A percentile compares a stretch with the other conserved stretches of the same genome.
These are phyloP conservation scores for Calvatia gigantea DNA, from an alignment of 768 basidiomycete species.

Conservation along the genomic window DNA sequence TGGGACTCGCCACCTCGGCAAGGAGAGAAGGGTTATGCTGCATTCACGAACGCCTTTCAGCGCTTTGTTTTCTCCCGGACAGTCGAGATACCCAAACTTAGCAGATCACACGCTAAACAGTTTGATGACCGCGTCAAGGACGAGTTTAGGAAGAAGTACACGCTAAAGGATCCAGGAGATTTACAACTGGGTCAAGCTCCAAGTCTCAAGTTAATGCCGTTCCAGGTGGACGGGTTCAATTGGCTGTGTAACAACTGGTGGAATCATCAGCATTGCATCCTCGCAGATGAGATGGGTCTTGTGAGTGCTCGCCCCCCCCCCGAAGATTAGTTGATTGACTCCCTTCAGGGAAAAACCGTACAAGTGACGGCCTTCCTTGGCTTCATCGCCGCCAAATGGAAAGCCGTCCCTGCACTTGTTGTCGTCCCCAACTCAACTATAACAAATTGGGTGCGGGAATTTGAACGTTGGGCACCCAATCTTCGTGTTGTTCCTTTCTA, in stretches of 20 bases:
- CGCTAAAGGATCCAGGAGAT: conserved; percentile 49
- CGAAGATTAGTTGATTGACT: conserved; percentile 5
- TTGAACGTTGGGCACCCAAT: conserved; percentile 79
- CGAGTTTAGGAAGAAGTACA: conserved; percentile 43
- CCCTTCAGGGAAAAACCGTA: conserved; percentile 79
- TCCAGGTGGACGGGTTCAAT: conserved; percentile 85
- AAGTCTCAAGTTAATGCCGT: conserved; percentile 75
- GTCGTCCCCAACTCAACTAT: conserved; percentile 97
- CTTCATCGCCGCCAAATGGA: conserved; percentile 48
- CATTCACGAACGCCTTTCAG: conserved; percentile 65
- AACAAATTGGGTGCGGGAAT: conserved; percentile 93
- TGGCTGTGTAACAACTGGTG: conserved; percentile 90
- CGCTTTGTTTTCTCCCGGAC: conserved; percentile 60
- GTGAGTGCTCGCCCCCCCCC: conserved; percentile 33
- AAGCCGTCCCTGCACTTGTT: conserved; percentile 78
- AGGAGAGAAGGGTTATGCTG: conserved; percentile 52
- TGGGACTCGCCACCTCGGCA: conserved; percentile 86
- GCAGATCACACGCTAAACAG: conserved; percentile 33
- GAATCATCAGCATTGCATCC: conserved; percentile 77
- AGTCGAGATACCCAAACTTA: conserved; percentile 55
- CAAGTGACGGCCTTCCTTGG: conserved; percentile 87
- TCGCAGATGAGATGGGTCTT: conserved; percentile 98
- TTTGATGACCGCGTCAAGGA: conserved; percentile 56
- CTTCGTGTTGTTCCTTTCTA: conserved; percentile 81
- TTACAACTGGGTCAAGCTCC: conserved; percentile 65